These are phyloP conservation scores for Botryococcus braunii DNA, from an alignment of 163 green algal species.

Conservation along the genomic window DNA sequence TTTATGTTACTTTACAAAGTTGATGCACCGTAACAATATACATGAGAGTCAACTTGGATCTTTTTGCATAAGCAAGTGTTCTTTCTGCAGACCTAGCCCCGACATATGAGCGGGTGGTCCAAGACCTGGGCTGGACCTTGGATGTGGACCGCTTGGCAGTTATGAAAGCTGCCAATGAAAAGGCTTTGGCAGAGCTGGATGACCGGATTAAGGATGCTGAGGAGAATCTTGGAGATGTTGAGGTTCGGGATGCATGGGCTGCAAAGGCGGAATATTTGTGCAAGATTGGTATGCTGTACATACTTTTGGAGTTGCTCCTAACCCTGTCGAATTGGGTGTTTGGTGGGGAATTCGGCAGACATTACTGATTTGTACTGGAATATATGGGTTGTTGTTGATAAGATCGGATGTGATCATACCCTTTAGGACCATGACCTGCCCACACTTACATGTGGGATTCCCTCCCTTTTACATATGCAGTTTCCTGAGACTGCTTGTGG, in stretches of 20 bases:
- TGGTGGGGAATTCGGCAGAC: no score
- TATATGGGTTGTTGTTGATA: no score
- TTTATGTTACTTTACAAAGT: slow-evolving; percentile 7
- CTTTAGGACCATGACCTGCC: no score
- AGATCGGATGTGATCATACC: no score
- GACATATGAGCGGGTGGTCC: slow-evolving; percentile 67
- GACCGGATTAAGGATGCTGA: slow-evolving; percentile 80
- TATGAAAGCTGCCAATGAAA: slow-evolving; percentile 54
- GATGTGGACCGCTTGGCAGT: slow-evolving; percentile 38
- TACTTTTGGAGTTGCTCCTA: no score
- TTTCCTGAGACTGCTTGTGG: no score
- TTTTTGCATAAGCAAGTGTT: no score
- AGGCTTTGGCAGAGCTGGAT: slow-evolving; percentile 56
- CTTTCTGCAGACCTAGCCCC: slow-evolving; percentile 29
- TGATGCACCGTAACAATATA: not conserved
- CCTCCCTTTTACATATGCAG: no score
- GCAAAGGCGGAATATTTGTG: slow-evolving; percentile 81
- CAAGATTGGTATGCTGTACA: slow-evolving; percentile 49
- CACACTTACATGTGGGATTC: no score
- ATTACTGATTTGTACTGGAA: no score
- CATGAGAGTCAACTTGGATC: no score
- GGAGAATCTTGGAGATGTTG: slow-evolving; percentile 69
- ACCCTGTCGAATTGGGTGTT: no score
- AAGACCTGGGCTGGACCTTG: slow-evolving; percentile 51
- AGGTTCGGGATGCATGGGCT: slow-evolving; percentile 81